Percentiles rank a stretch among this genome's conserved stretches.
These are phyloP conservation scores for Atkinsonella hypoxylon DNA, from an alignment of 2,329 filamentous ascomycete genomes.

Conservation along the genomic window DNA sequence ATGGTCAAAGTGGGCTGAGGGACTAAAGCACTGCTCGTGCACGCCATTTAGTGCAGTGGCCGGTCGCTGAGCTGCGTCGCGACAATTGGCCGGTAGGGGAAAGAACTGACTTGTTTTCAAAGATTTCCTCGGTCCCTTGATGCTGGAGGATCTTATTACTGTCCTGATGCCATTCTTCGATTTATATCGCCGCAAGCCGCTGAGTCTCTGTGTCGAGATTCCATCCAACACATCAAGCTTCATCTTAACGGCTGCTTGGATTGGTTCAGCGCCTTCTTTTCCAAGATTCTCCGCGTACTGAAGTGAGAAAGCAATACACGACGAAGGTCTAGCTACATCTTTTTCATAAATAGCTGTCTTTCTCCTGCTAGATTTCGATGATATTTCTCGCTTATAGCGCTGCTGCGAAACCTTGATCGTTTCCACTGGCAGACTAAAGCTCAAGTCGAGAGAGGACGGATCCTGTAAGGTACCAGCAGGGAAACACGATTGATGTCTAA, in stretches of 20 bases:
- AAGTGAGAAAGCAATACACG: not conserved
- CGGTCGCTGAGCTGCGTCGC: slow-evolving; percentile 11
- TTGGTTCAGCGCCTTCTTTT: slow-evolving; percentile 4
- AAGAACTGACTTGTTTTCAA: not conserved
- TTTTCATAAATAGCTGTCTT: slow-evolving; percentile 1
- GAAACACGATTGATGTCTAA: not conserved
- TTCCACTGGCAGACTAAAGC: slow-evolving; percentile 21
- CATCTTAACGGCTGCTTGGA: slow-evolving; percentile 8
- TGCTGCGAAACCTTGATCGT: slow-evolving; percentile 28
- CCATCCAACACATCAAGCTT: slow-evolving; percentile 5
- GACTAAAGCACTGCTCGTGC: slow-evolving; percentile 7
- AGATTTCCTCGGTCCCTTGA: too few species aligned
- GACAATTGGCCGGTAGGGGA: slow-evolving; percentile 10
- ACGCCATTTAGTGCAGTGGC: slow-evolving; percentile 5
- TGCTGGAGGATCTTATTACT: too few species aligned
- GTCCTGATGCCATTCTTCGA: slow-evolving; percentile 3
- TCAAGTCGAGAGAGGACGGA: slow-evolving; percentile 25
- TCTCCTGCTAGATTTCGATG: slow-evolving; percentile 8
- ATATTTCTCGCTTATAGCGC: slow-evolving; percentile 25
- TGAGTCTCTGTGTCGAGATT: slow-evolving; percentile 10
- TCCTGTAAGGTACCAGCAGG: slow-evolving; percentile 21
- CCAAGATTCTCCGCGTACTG: slow-evolving; percentile 1
- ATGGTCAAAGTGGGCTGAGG: slow-evolving; percentile 11
- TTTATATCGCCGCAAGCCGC: slow-evolving; percentile 6
- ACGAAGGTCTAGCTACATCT: not conserved